phyloP scores from a whole-genome alignment of 768 basidiomycete genomes.

The Lactarius indigo region DNA sequence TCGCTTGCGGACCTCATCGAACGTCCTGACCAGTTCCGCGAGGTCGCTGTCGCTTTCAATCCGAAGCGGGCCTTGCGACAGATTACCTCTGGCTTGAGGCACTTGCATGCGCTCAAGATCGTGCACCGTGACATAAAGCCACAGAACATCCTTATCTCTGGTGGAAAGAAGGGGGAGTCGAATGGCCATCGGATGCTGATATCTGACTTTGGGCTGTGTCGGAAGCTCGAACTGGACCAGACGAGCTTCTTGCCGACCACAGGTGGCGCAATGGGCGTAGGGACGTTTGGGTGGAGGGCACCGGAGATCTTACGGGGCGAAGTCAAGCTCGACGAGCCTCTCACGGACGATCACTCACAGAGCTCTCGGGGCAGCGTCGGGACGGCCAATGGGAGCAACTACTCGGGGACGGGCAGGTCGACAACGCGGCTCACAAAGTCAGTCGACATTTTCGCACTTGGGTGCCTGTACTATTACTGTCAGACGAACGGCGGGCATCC shows the following conservation, averaged over 20 bases:
- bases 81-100: slow-evolving; percentile 82
- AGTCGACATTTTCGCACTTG: slow-evolving; percentile 94
- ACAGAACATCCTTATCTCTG: slow-evolving; percentile 91
- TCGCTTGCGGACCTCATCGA: slow-evolving; percentile 87
- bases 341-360: slow-evolving; percentile 59
- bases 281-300: slow-evolving; percentile 96
- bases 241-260: slow-evolving; percentile 93
- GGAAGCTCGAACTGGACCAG: slow-evolving; percentile 92
- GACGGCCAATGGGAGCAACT: slow-evolving; percentile 41
- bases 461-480: slow-evolving; percentile 93
- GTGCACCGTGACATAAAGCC: slow-evolving; percentile 99
- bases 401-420: slow-evolving; percentile 40
- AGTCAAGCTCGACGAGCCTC: slow-evolving; percentile 81
- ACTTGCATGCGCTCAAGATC: slow-evolving; percentile 91
- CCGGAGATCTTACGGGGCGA: slow-evolving; percentile 95
- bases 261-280: slow-evolving; percentile 84
- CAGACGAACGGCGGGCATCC: slow-evolving; percentile 90
- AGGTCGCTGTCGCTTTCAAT: slow-evolving; percentile 74
- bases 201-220: slow-evolving; percentile 96
- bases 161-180: slow-evolving; percentile 51
- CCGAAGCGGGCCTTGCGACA: slow-evolving; percentile 86
- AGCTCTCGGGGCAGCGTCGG: slow-evolving; percentile 64
- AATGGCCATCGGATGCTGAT: slow-evolving; percentile 77
- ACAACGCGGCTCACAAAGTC: slow-evolving; percentile 80
- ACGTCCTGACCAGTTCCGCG: slow-evolving; percentile 70